Conservation (phyloP, 768 basidiomycete species). For the Scleroderma bovista region DNA sequence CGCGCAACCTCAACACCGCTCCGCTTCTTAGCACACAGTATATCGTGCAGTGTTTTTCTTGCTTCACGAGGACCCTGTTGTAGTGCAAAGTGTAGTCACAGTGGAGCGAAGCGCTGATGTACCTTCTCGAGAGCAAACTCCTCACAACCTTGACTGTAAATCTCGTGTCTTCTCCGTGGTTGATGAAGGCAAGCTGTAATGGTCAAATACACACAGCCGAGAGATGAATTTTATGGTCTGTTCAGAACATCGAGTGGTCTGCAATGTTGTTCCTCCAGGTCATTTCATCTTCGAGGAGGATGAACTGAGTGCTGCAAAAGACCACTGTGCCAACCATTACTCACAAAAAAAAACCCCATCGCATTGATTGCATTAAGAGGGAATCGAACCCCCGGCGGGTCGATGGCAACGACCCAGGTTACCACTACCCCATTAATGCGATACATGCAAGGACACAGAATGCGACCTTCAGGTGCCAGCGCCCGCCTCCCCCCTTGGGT, state of each 20-base stretch:
- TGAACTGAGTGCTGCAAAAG: too few species aligned
- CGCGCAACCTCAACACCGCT: constrained; percentile 91
- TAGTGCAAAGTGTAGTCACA: not conserved
- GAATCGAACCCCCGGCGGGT: constrained; percentile 80
- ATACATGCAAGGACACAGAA: not conserved
- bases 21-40: constrained; percentile 90
- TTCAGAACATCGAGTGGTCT: too few species aligned
- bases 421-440: constrained; percentile 31
- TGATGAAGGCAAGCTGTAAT: constrained; percentile 89
- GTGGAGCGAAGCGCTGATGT: not conserved
- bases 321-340: too few species aligned
- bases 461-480: too few species aligned
- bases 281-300: too few species aligned
- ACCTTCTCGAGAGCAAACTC: constrained; percentile 99
- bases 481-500: too few species aligned
- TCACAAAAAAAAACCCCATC: not conserved
- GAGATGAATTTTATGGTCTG: too few species aligned
- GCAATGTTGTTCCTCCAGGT: too few species aligned
- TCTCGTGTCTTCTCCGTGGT: constrained; percentile 96
- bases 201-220: too few species aligned
- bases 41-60: constrained; percentile 94
- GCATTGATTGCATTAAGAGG: constrained; percentile 53
- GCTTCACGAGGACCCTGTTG: constrained; percentile 88
- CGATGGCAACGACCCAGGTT: constrained; percentile 35
- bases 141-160: constrained; percentile 95